Conservation (phyloP, 2,329 filamentous ascomycete genomes). For the Paecilomyces sp. region DNA sequence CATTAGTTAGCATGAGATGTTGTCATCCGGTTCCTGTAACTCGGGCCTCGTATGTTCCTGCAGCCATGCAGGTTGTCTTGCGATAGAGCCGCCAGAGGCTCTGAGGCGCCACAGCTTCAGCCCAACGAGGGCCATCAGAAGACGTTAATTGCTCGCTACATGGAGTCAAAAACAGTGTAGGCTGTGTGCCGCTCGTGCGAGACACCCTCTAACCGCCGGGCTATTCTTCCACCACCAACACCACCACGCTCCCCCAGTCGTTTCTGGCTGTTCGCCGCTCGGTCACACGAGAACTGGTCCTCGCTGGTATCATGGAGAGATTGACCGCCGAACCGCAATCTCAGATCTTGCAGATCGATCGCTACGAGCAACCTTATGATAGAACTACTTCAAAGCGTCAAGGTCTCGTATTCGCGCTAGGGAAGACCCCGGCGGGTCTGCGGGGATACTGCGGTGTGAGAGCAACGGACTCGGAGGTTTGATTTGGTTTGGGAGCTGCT, state of each 20-base stretch:
- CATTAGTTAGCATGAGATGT: not conserved
- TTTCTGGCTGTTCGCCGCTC: not conserved
- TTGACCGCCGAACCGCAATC: not conserved
- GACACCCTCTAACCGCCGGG: not conserved
- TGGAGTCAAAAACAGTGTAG: not conserved
- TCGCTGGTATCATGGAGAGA: not conserved
- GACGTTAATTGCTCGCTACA: no score
- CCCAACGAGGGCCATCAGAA: not conserved
- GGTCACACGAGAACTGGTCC: not conserved
- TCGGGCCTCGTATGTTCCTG: not conserved
- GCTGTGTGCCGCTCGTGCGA: not conserved
- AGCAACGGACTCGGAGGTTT: not conserved
- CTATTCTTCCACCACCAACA: not conserved
- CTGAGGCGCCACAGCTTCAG: not conserved
- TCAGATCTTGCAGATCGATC: conserved; percentile 1
- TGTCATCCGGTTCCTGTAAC: not conserved
- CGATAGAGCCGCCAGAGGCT: not conserved
- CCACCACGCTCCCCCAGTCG: not conserved
- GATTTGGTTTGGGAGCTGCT: not conserved
- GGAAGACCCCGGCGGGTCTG: not conserved
- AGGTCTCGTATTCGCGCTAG: not conserved
- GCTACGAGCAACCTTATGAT: not conserved
- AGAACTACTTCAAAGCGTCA: not conserved
- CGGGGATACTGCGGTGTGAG: not conserved
- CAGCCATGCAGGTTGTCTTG: not conserved